Evolutionary conservation across 129 eudicot genomes (phyloP).

Genomic region (sunflower (Helianthus annuus)): DNA sequence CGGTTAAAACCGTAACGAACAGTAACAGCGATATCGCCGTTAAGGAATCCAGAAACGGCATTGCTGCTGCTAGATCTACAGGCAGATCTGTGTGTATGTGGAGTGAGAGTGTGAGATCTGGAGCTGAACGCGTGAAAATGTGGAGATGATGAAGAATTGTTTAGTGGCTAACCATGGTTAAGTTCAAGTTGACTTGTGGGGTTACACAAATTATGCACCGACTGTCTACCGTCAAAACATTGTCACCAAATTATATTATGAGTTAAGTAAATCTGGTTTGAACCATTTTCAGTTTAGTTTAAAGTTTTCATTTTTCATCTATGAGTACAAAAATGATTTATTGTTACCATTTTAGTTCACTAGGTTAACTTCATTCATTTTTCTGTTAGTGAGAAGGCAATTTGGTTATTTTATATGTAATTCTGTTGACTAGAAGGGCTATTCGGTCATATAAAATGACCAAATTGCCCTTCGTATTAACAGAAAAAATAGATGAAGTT

Average conservation of each 20-base stretch:
- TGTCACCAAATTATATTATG: not conserved
- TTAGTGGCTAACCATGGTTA: constrained; percentile 40
- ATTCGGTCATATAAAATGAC: too few species aligned
- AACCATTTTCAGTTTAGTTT: too few species aligned
- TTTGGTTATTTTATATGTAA: too few species aligned
- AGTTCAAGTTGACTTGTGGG: constrained; percentile 34
- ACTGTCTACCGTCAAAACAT: not conserved
- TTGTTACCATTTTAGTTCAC: too few species aligned
- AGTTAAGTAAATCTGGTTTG: too few species aligned
- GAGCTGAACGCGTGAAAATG: constrained; percentile 4
- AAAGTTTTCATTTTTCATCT: too few species aligned
- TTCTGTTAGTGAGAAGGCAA: too few species aligned
- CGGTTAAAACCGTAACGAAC: constrained; percentile 9
- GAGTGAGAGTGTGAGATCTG: constrained; percentile 27
- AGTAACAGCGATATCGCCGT: constrained; percentile 40
- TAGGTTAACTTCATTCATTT: too few species aligned
- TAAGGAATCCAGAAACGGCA: constrained; percentile 39
- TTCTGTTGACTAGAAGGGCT: too few species aligned
- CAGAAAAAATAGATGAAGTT: too few species aligned
- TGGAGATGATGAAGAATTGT: not conserved
- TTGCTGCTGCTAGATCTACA: constrained; percentile 36
- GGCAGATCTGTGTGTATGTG: constrained; percentile 27
- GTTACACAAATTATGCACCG: constrained; percentile 12
- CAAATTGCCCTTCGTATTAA: too few species aligned
- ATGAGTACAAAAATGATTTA: too few species aligned